These are phyloP conservation scores for Peniophora sp. DNA, from an alignment of 1,284 basidiomycete genomes.

Conservation along the genomic window DNA sequence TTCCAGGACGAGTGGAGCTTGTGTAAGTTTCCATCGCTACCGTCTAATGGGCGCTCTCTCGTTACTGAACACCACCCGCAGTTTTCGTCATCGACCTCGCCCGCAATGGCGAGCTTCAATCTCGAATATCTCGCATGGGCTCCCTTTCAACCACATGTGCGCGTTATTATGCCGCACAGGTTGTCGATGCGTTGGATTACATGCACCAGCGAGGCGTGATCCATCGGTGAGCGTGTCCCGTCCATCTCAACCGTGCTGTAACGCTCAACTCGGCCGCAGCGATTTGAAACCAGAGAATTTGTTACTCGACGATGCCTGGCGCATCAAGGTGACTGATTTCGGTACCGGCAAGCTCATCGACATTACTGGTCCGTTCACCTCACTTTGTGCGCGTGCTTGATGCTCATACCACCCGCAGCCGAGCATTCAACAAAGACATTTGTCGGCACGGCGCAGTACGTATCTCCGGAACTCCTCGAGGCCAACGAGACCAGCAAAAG, in stretches of 20 bases:
- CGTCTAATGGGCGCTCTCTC: conserved; percentile 9
- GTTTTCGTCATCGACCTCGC: conserved; percentile 90
- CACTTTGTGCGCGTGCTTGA: conserved; percentile 6
- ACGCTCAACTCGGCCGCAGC: conserved; percentile 22
- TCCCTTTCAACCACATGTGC: conserved; percentile 74
- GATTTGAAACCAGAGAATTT: conserved; percentile 94
- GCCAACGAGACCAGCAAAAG: conserved; percentile 67
- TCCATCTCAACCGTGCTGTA: neutral
- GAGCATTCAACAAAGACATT: conserved; percentile 67
- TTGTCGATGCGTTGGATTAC: conserved; percentile 81
- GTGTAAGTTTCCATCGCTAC: conserved; percentile 46
- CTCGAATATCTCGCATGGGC: conserved; percentile 70
- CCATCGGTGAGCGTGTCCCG: conserved; percentile 53
- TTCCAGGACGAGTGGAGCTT: conserved; percentile 82
- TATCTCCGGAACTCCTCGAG: conserved; percentile 86
- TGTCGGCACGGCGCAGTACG: conserved; percentile 95
- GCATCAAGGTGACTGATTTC: conserved; percentile 95
- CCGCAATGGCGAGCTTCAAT: conserved; percentile 84
- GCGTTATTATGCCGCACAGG: conserved; percentile 80
- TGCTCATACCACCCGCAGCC: conserved; percentile 19
- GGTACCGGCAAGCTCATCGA: conserved; percentile 89
- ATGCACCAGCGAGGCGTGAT: conserved; percentile 87
- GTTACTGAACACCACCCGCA: conserved; percentile 22
- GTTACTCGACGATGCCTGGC: conserved; percentile 75
- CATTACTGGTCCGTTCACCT: conserved; percentile 33